Conservation (phyloP, 208 protist genomes). For the Porcisia deanei region DNA sequence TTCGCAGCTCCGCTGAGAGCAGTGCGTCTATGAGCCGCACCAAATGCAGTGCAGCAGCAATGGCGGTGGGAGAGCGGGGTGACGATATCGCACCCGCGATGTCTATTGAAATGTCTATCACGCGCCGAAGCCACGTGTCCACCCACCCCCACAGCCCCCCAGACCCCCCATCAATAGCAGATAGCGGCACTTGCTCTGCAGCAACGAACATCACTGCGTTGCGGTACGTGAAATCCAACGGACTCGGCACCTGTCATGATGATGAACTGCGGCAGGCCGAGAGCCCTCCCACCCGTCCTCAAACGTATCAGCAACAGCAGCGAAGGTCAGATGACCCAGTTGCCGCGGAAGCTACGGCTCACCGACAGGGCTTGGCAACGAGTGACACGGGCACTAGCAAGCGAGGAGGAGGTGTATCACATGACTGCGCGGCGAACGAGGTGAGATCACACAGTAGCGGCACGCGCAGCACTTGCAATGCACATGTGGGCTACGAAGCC, state of each 20-base stretch:
- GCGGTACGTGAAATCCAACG: slow-evolving; percentile 3
- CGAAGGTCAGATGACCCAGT: not conserved
- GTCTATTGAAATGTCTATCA: slow-evolving; percentile 9
- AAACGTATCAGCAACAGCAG: slow-evolving; percentile 11
- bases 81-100: not conserved
- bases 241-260: not conserved
- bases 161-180: not conserved
- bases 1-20: not conserved
- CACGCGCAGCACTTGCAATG: not conserved
- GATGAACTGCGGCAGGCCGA: not conserved
- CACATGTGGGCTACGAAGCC: not conserved
- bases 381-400: not conserved
- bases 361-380: not conserved
- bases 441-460: not conserved
- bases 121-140: not conserved
- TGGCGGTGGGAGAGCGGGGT: not conserved
- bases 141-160: not conserved
- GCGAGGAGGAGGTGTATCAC: not conserved
- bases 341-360: slow-evolving; percentile 1
- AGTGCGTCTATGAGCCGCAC: slow-evolving; percentile 11
- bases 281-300: not conserved
- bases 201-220: not conserved
- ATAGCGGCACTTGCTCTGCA: not conserved
- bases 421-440: not conserved
- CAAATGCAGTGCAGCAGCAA: not conserved